A percentile compares a stretch with the other conserved stretches of the same genome.
Conservation (phyloP, 2,329 filamentous ascomycete genomes). For the Hymenoscyphus infarciens region DNA sequence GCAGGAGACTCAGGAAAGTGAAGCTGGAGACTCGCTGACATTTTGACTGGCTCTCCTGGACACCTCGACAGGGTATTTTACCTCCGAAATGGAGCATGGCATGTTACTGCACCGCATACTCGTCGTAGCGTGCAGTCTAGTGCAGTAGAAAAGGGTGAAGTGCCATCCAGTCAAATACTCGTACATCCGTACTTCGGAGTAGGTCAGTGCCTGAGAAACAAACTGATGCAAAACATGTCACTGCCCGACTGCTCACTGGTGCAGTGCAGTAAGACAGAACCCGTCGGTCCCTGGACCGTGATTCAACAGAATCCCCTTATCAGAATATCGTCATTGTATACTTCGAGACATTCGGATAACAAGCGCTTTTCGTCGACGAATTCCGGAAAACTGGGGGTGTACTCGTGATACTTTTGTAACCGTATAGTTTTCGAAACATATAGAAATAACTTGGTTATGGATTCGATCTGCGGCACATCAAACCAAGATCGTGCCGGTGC, state of each 20-base stretch:
- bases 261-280: not conserved
- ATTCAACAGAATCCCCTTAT: not conserved
- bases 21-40: slow-evolving; percentile 4
- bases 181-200: not conserved
- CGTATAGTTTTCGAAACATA: slow-evolving; percentile 7
- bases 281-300: not conserved
- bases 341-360: not conserved
- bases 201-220: not conserved
- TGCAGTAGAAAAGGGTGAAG: not conserved
- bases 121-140: not conserved
- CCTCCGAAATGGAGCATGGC: slow-evolving; percentile 21
- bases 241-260: not conserved
- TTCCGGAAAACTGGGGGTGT: not conserved
- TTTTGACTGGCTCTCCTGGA: not conserved
- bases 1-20: not conserved
- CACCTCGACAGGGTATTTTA: slow-evolving; percentile 12
- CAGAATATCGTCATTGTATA: not conserved
- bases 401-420: not conserved
- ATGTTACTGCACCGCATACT: not conserved
- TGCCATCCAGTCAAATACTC: not conserved
- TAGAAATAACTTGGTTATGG: slow-evolving; percentile 13
- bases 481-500: slow-evolving; percentile 14
- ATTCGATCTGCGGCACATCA: slow-evolving; percentile 17
- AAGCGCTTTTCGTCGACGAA: not conserved
- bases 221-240: not conserved